Base-by-base conservation (phyloP, 2,329 filamentous ascomycete genomes). In the Parasarocladium wereldwijsianum region DNA sequence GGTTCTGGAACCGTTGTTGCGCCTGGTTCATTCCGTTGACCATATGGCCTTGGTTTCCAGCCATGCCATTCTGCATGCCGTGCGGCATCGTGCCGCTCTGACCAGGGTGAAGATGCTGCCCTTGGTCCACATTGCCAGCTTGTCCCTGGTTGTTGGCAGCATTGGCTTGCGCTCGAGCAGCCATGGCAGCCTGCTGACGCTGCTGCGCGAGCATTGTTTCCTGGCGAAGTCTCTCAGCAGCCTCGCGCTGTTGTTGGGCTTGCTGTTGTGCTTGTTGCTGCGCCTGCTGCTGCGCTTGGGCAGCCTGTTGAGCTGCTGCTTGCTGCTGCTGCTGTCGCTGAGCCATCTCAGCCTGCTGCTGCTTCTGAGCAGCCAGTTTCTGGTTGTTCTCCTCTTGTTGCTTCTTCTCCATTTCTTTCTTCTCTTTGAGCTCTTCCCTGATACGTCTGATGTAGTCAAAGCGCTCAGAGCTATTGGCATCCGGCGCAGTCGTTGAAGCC, bases 391-490 rank as follows among this genome's bases (percentile, higher is more conserved):
- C 70, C 12, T 64, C 62, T 34, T 77, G 69, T 39, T 75, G 70
- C 32, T 72, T 60, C 51, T 84, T 84, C 43, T 90, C 81, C 34
- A 76, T 71, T 36, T 79, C 77, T 39, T 75, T 76, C 45, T 75
- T 79, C 48, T 92, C 82, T 16, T 76, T 74, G 36, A 84, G 77
- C 24, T 82, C 72, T 32, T 70, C 62, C 46, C 77, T 82, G 42
- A 94, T 93, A 34, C 82, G 80, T 34, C 84, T 83, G 24, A 98
- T 70, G 2, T 83, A 73, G 58, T 94, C 94, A 54, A 94, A 96
- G 21, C 81, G 74, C 41, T 90, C 85, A 48, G 96, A 94, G 17
- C 78, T 71, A 46, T 93, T 85, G 13, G 68, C 72, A 35, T 81
- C 77, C n/a, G 70, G 54, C 19, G 67, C 66, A 9, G 62, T 55